Evolutionary conservation across 2,329 filamentous ascomycete genomes (phyloP).

Genomic region (Trichoderma asperellum): DNA sequence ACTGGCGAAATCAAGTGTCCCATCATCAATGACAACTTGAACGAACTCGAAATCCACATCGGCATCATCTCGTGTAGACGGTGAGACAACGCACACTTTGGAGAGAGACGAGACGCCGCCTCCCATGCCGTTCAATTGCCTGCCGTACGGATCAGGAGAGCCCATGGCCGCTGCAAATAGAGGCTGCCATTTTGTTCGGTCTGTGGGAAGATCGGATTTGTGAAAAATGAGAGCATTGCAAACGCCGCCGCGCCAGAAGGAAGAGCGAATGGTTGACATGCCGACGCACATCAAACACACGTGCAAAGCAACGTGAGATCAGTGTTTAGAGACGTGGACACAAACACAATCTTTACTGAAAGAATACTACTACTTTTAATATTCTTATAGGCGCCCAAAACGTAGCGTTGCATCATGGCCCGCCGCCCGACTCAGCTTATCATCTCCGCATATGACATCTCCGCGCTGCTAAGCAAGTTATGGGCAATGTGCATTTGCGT

Average conservation of each 20-base stretch:
- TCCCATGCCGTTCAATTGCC: slow-evolving; percentile 12
- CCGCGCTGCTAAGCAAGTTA: neutral
- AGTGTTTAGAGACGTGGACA: neutral
- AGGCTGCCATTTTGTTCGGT: slow-evolving; percentile 1
- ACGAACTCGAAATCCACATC: slow-evolving; percentile 15
- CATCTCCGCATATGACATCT: neutral
- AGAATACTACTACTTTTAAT: neutral
- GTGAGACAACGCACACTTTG: slow-evolving; percentile 17
- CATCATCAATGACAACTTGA: slow-evolving; percentile 6
- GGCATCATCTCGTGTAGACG: neutral
- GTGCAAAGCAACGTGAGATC: neutral
- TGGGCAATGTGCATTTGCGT: neutral
- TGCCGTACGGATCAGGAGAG: slow-evolving; percentile 13
- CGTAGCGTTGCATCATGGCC: neutral
- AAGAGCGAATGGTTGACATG: neutral
- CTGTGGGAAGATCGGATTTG: slow-evolving; percentile 12
- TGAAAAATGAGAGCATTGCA: slow-evolving; percentile 9
- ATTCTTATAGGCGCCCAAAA: neutral
- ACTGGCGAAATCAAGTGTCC: neutral
- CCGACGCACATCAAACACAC: neutral
- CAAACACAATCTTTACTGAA: neutral
- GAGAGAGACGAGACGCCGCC: slow-evolving; percentile 4
- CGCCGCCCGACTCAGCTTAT: too few species aligned
- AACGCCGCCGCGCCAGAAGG: neutral
- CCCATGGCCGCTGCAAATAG: slow-evolving; percentile 6